Evolutionary conservation across 129 eudicot genomes (phyloP), one percentile per base, ranked within the genome.

Genomic region (Lactuca saligna): DNA sequence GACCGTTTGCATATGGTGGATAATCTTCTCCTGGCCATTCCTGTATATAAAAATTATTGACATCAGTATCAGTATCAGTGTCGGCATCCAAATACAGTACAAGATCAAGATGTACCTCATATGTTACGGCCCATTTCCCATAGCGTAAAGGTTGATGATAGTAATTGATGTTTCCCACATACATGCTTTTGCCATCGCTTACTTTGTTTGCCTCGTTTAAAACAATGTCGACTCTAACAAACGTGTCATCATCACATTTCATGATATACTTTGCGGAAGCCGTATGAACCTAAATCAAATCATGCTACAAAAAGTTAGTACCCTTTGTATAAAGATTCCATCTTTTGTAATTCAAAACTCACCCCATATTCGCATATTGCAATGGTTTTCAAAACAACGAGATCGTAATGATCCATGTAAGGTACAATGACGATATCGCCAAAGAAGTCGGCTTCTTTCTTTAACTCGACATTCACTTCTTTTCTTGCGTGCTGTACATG

Each of bases 211-310:
- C 90, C 79, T 87, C 95, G 9, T 77, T 77, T 17, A 87, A 68
- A 16, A 82, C 80, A 25, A 87, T 87, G 61, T 87, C 90, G 5
- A 87, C 73, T 71, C 82, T 70, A n/a, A 94, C 97, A 77, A 87
- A 94, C 6, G 99, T 89, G 78, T 90, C 99, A 44, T 94, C 99
- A 33, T 94, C 99, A 56, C 97, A 89, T 74, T 94, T 94, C 99
- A 94, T 94, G 46, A 94, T 73, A 77, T 89, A 85, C 61, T 87
- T 83, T 4, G 99, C 90, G 8, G 85, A 84, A 63, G 86, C 71
- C 3, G 85, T 78, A 14, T 75, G 89, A 59, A 87, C 90, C 99
- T 93, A 83, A 37, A 48, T 66, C 9, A 41, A 12, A 32, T 44
- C 58, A 15, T 15, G 90, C 81, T 12, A 32, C 17, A 14, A 37